Evolutionary conservation across 352 stramenopile genomes (phyloP), one percentile per base, ranked within the genome.

Genomic region (Globisporangium viniferum): DNA sequence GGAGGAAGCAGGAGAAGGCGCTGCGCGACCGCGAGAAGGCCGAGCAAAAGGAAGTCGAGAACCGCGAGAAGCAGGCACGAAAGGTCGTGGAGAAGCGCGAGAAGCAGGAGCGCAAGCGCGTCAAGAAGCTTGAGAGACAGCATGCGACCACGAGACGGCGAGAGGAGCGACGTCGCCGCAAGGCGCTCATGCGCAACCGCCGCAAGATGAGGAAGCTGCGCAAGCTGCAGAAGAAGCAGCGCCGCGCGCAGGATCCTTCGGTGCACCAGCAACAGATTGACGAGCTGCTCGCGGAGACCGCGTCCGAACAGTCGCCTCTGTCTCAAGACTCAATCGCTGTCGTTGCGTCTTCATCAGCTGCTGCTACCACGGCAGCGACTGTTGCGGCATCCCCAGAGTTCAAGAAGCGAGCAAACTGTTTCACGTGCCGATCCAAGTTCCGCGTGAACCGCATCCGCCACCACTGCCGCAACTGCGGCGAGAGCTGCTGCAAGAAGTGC

Each of bases 381-480:
- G 0, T 24, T 14, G 46, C 56, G 7, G 46, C 63, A 1, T 46
- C 69, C 9, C 75, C 78, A 12, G 59, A 51, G 15, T 84, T 91
- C 41, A 27, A 64, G 10, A 77, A 84, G 62, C 76, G 71, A 44
- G 22, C 39, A 1, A 57, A 70, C 61, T 91, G 82, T 61, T 68
- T 57, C 39, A 74, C 81, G 35, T 91, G 82, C 59, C 74, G 66
- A 6, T 72, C 73, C 46, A 51, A 54, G 14, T 92, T 92, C 69
- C 68, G 69, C 18, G 44, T 62, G 18, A 61, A 74, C 55, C 68
- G 69, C 0, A 69, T 77, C 60, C 84, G 84, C n/a, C 75, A 90
- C 62, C 84, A 92, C 71, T 92, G 84, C 70, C 82, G 82, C 46
- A 79, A 86, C 58, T 92, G 84, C 55, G 75, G 84, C 53, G 72